Base-by-base conservation (phyloP, 805 yeast genomes). In the Yarrowia sp. region DNA sequence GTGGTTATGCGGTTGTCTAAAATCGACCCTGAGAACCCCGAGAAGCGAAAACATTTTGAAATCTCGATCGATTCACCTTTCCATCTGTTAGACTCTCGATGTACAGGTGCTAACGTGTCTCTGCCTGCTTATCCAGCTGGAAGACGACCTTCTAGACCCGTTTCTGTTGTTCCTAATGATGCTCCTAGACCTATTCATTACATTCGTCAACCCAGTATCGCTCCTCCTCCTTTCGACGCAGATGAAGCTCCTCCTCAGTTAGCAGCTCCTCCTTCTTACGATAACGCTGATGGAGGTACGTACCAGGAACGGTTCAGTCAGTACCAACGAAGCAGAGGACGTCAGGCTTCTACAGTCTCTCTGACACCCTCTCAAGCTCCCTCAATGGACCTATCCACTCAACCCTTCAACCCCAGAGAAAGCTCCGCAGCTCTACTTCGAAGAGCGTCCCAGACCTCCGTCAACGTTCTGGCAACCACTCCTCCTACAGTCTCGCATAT, bases 1-100 rank as follows among this genome's bases (percentile, higher is more conserved):
- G 83, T 95, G 14, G 88, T 96, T 68, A 77, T 95, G 62, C 78
- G 98, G 61, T 79, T 95, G 43, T 89, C 96, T 5, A 84, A 83
- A 69, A 72, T 80, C n/a, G 64, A 58, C 35, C 81, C 83, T 53
- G 82, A 69, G 13, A 68, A 71, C 62, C 73, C 75, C 28, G 67
- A 69, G 31, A 90, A 90, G 72, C 80, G 96, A 51, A 95, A 92
- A 73, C 98, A 92, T 73, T 95, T 89, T 73, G 99, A 95, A 77
- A 89, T 95, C 50, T 86, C 91, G 66, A 93, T 95, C 65, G 99
- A 95, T 75, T 90, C 97, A 2, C 99, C 99, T 3, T 86, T 95
- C 66, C 96, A 89, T 71, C 80, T 95, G 4, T 77, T 92, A 18
- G 86, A 92, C 57, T 85, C 87, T 7, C 77, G 84, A 57, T 90